A percentile compares a stretch with the other conserved stretches of the same genome.
These are phyloP conservation scores for Rhodofomes roseus DNA, from an alignment of 1,284 basidiomycete genomes.

Conservation along the genomic window DNA sequence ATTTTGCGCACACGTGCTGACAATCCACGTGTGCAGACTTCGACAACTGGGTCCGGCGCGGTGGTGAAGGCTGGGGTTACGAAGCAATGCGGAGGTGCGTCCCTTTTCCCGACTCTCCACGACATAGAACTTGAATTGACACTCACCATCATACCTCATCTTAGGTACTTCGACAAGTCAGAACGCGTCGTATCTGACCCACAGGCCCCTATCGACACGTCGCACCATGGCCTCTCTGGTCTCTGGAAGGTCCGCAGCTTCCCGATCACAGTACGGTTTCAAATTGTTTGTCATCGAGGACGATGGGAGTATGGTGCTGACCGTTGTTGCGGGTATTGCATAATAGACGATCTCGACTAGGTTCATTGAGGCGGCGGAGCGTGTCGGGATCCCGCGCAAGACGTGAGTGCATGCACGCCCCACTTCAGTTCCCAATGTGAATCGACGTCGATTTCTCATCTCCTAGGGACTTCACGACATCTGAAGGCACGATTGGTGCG, in stretches of 20 bases:
- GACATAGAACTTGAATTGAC: not conserved
- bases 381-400: conserved; percentile 21
- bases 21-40: conserved; percentile 31
- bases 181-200: conserved; percentile 22
- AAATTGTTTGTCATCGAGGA: no score
- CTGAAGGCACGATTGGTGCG: conserved; percentile 23
- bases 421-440: no score
- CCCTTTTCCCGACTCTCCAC: not conserved
- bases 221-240: conserved; percentile 21
- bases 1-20: no score
- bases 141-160: no score
- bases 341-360: conserved; percentile 11
- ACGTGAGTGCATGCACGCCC: conserved; percentile 23
- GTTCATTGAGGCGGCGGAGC: conserved; percentile 14
- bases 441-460: not conserved
- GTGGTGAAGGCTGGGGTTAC: conserved; percentile 36
- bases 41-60: conserved; percentile 34
- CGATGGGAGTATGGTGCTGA: no score
- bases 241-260: conserved; percentile 19
- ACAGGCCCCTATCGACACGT: conserved; percentile 9
- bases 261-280: conserved; percentile 11
- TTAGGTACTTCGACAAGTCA: conserved; percentile 32
- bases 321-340: no score
- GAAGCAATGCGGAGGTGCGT: conserved; percentile 28
- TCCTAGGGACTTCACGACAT: conserved; percentile 30